Percentiles rank a stretch among this genome's conserved stretches.
These are phyloP conservation scores for Fusarium siculi DNA, from an alignment of 2,329 filamentous ascomycete species.

Conservation along the genomic window DNA sequence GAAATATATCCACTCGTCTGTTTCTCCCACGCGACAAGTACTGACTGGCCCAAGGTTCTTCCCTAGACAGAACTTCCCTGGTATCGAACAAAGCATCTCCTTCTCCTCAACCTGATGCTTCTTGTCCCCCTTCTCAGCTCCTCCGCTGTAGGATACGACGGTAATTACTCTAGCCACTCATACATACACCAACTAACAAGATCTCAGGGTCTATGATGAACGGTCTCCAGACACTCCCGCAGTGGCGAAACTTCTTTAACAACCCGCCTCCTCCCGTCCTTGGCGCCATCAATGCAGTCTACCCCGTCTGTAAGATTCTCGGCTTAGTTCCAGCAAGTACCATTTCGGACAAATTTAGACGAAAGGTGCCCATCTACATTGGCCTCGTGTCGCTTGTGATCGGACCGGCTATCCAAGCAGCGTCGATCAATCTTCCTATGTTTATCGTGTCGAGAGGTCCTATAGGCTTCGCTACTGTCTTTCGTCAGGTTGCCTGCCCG, in stretches of 20 bases:
- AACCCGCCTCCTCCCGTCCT: background rate
- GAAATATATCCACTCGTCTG: background rate
- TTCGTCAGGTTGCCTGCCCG: too few relatives aligned
- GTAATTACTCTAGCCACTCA: fast-evolving
- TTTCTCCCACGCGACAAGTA: background rate
- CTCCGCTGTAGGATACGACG: background rate
- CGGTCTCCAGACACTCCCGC: background rate
- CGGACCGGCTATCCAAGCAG: too few relatives aligned
- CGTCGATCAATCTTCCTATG: too few relatives aligned
- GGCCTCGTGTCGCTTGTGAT: background rate
- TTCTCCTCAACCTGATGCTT: background rate
- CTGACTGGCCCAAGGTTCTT: background rate
- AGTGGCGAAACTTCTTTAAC: background rate
- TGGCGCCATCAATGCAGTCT: background rate
- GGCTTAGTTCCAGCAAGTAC: background rate
- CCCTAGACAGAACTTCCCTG: background rate
- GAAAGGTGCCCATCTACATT: background rate
- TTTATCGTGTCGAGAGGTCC: too few relatives aligned
- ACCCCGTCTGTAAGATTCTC: background rate
- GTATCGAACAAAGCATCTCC: background rate
- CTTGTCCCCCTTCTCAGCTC: background rate
- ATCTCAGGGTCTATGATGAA: background rate
- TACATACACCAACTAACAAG: fast-evolving
- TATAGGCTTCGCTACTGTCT: too few relatives aligned
- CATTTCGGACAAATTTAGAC: background rate